phyloP scores from a whole-genome alignment of 495 filamentous ascomycete genomes.

The Neurospora sp. region DNA sequence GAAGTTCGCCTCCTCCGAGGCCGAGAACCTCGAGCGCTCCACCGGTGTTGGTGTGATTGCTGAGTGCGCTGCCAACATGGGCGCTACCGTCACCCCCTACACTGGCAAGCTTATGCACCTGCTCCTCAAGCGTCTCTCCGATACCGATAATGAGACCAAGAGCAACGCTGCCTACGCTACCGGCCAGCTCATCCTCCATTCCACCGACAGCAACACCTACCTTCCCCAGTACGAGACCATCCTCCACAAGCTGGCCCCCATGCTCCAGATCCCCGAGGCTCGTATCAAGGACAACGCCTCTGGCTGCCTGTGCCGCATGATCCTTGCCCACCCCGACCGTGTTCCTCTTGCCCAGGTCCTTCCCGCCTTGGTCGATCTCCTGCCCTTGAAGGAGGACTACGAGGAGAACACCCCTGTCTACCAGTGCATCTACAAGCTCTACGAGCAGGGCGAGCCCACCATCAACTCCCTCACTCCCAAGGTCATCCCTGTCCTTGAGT shows the following conservation, averaged over 20 bases:
- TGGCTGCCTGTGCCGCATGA: slow-evolving; percentile 87
- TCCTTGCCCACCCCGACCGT: slow-evolving; percentile 66
- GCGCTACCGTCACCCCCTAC: slow-evolving; percentile 60
- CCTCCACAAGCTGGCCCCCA: slow-evolving; percentile 70
- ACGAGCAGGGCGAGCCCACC: slow-evolving; percentile 61
- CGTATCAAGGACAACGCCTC: slow-evolving; percentile 87
- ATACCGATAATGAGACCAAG: slow-evolving; percentile 85
- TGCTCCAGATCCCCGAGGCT: slow-evolving; percentile 63
- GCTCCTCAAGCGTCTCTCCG: slow-evolving; percentile 74
- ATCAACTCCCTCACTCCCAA: slow-evolving; percentile 65
- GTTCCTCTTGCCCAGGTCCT: slow-evolving; percentile 74
- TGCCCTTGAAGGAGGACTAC: slow-evolving; percentile 88
- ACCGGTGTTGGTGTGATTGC: slow-evolving; percentile 86
- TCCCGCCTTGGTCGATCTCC: slow-evolving; percentile 62
- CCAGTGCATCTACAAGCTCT: slow-evolving; percentile 76
- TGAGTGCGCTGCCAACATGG: slow-evolving; percentile 86
- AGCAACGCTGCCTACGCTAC: slow-evolving; percentile 90
- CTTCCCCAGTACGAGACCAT: slow-evolving; percentile 66
- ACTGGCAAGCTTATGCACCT: slow-evolving; percentile 67
- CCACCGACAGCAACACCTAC: slow-evolving; percentile 59
- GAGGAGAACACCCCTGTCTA: slow-evolving; percentile 94
- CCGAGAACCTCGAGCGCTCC: slow-evolving; percentile 74
- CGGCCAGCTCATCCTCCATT: slow-evolving; percentile 73
- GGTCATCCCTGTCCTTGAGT: slow-evolving; percentile 69
- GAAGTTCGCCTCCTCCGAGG: slow-evolving; percentile 69